These are phyloP conservation scores for Mesembryanthemum crystallinum DNA, from an alignment of 148 eudicot species.

Conservation along the genomic window DNA sequence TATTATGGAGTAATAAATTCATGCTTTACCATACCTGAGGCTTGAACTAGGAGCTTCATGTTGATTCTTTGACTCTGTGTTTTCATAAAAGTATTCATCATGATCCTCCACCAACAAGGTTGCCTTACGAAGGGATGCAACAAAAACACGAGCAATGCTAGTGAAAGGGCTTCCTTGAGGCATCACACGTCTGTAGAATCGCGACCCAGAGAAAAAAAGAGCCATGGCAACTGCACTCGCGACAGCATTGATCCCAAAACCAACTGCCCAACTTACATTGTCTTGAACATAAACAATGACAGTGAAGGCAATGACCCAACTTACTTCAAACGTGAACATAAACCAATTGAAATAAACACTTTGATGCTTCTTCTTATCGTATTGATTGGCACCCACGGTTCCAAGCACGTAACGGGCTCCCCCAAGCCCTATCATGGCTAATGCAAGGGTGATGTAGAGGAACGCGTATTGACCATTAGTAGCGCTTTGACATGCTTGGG, in stretches of 20 bases:
- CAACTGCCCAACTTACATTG: constrained; percentile 36
- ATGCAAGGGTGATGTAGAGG: constrained; percentile 22
- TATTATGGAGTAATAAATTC: too few relatives aligned
- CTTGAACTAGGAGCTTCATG: constrained; percentile 14
- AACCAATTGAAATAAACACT: constrained; percentile 34
- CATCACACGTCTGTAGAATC: constrained; percentile 20
- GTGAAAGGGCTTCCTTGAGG: constrained; percentile 36
- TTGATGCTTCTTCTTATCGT: constrained; percentile 15
- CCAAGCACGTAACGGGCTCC: constrained; percentile 31
- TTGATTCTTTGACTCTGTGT: too few relatives aligned
- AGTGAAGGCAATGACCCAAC: constrained; percentile 26
- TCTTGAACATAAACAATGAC: constrained; percentile 34
- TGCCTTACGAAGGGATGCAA: constrained; percentile 28
- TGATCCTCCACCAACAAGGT: background rate
- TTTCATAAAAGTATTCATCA: constrained; percentile 1
- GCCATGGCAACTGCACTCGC: constrained; percentile 23
- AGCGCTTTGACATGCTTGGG: constrained; percentile 14
- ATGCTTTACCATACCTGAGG: constrained; percentile 23
- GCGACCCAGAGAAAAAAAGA: constrained; percentile 27
- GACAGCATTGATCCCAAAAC: constrained; percentile 24
- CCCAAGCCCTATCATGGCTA: constrained; percentile 31
- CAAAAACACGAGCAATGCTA: constrained; percentile 35
- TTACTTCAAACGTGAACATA: constrained; percentile 16
- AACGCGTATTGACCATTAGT: constrained; percentile 22
- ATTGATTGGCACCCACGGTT: constrained; percentile 34